phyloP scores from a whole-genome alignment of 805 yeast genomes.

The Kurtzmaniella fragi region DNA sequence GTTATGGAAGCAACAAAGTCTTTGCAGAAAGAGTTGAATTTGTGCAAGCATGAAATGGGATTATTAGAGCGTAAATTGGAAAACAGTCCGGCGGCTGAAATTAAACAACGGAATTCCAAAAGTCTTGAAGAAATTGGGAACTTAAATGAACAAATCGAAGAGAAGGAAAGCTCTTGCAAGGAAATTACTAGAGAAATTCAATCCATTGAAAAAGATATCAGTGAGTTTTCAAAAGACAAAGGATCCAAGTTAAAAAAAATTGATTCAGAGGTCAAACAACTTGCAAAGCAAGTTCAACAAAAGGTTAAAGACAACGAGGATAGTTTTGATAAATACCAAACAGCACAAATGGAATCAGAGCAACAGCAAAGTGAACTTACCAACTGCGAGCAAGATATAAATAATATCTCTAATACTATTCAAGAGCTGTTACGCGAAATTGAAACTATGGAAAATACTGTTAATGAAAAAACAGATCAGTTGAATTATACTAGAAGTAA shows the following conservation, averaged over 20 bases:
- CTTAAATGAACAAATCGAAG: slow-evolving; percentile 33
- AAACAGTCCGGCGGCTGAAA: slow-evolving; percentile 50
- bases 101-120: slow-evolving; percentile 46
- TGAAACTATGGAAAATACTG: slow-evolving; percentile 15
- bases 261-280: slow-evolving; percentile 43
- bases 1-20: slow-evolving; percentile 47
- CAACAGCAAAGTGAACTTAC: slow-evolving; percentile 57
- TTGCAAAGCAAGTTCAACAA: slow-evolving; percentile 28
- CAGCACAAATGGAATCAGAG: slow-evolving; percentile 64
- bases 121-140: slow-evolving; percentile 42
- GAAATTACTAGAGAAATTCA: slow-evolving; percentile 40
- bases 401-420: slow-evolving; percentile 27
- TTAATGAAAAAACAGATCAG: slow-evolving; percentile 17
- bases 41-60: slow-evolving; percentile 56
- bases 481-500: slow-evolving; percentile 18
- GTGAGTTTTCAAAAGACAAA: slow-evolving; percentile 75
- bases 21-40: slow-evolving; percentile 53
- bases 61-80: slow-evolving; percentile 51
- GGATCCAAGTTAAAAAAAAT: slow-evolving; percentile 72
- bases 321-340: slow-evolving; percentile 53
- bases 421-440: slow-evolving; percentile 23
- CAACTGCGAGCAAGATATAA: slow-evolving; percentile 37
- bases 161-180: slow-evolving; percentile 25
- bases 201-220: slow-evolving; percentile 66
- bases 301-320: slow-evolving; percentile 40